A percentile compares a stretch with the other conserved stretches of the same genome.
phyloP scores from a whole-genome alignment of 164 flowering plant species.

The Warburgia ugandensis region DNA sequence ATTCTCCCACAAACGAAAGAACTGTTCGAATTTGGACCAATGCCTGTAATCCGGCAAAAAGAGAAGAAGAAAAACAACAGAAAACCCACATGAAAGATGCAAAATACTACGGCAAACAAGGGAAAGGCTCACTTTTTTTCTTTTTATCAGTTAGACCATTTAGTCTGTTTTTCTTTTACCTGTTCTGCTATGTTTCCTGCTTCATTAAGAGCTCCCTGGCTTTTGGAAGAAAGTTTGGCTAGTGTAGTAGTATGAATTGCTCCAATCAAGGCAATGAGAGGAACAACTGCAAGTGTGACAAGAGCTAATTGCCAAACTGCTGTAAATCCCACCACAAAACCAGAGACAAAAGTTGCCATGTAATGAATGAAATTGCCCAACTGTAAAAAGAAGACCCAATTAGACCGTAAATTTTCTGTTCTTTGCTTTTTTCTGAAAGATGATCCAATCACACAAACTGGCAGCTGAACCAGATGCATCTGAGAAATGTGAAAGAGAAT shows the following conservation, averaged over 20 bases:
- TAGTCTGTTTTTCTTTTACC: constrained; percentile 25
- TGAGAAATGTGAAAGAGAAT: not conserved
- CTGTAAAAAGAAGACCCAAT: constrained; percentile 32
- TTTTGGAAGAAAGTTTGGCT: constrained; percentile 69
- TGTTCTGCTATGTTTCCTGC: constrained; percentile 94
- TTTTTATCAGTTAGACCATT: too few relatives aligned
- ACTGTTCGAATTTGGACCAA: constrained; percentile 85
- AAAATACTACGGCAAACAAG: too few relatives aligned
- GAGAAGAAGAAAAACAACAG: not conserved
- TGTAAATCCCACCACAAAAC: constrained; percentile 92
- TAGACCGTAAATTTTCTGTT: too few relatives aligned
- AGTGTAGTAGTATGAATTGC: constrained; percentile 67
- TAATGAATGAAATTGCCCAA: constrained; percentile 94
- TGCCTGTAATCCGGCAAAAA: constrained; percentile 42
- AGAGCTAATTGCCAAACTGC: constrained; percentile 95
- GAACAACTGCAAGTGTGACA: constrained; percentile 91
- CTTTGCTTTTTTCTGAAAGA: too few relatives aligned
- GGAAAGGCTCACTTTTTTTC: too few relatives aligned
- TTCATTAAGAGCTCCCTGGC: constrained; percentile 79
- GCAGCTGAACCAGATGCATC: not conserved
- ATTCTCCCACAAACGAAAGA: constrained; percentile 80
- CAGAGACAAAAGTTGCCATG: constrained; percentile 90
- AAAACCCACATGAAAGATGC: too few relatives aligned
- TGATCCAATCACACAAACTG: too few relatives aligned
- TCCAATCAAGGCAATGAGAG: constrained; percentile 90